Conservation (phyloP, 306 rosid genomes). For the Adenanthera pavonina region DNA sequence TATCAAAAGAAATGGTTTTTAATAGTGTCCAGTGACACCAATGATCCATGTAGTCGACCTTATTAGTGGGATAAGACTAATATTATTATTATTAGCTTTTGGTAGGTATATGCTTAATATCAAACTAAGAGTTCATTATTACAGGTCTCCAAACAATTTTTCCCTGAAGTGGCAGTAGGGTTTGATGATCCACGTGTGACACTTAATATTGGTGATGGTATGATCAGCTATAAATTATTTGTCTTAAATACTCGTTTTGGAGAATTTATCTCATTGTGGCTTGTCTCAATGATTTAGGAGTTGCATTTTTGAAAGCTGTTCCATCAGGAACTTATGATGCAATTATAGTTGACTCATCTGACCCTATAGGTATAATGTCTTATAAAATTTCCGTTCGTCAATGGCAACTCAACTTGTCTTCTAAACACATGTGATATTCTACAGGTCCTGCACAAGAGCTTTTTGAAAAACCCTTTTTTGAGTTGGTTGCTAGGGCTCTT, state of each 20-base stretch:
- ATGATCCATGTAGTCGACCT: too few relatives aligned
- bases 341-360: conserved; percentile 94
- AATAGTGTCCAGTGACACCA: too few relatives aligned
- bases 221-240: conserved; percentile 38
- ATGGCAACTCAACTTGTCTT: not conserved
- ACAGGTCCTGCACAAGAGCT: conserved; percentile 99
- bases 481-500: conserved; percentile 83
- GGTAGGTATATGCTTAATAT: not conserved
- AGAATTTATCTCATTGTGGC: conserved; percentile 25
- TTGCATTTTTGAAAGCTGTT: conserved; percentile 87
- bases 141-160: conserved; percentile 87
- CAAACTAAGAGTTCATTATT: conserved; percentile 29
- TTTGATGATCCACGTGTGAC: conserved; percentile 82
- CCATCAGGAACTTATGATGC: conserved; percentile 94
- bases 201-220: conserved; percentile 93
- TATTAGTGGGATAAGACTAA: too few relatives aligned
- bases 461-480: conserved; percentile 90
- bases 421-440: conserved; percentile 29
- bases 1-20: too few relatives aligned
- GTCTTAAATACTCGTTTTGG: not conserved
- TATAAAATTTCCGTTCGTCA: conserved; percentile 1
- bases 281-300: conserved; percentile 66
- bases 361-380: conserved; percentile 75
- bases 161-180: conserved; percentile 85
- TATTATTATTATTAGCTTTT: not conserved